Evolutionary conservation across 2,329 filamentous ascomycete species (phyloP), one percentile per base, ranked within the genome.

Genomic region (Endocalyx cinctus): DNA sequence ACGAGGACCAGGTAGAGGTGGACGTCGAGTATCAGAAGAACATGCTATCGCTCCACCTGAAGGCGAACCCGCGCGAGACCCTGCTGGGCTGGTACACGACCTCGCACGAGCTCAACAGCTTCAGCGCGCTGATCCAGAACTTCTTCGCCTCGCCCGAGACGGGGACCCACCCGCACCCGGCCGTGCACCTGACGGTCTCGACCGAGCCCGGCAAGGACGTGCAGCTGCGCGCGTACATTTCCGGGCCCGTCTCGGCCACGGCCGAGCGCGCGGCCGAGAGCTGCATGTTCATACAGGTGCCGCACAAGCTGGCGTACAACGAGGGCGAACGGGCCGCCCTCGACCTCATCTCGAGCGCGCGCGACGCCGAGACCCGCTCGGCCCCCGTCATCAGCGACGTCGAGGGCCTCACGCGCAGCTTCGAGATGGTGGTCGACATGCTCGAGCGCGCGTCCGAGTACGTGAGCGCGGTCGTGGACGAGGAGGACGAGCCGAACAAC

Each of bases 1-100:
- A 90, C 51, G 85, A 89, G 61, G 92, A 98, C 66, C 92, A 98
- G 67, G 92, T 98, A 55, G 92, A 98, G 67, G 92, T 98, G 46
- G 92, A 98, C 62, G 94, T 98, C 76, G 92, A 98, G 67, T 98
- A 97, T 68, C 92, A 98, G 70, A 97, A 97, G 78, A 89, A 90
- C 65, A 98, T 98, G 92, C 82, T 97, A 38, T 84, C 86, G 39
- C 73, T 98, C 52, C 90, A 95, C 62, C 80, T 97, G 50, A 90
- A 90, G 68, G 90, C 89, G 37, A 85, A 88, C 63, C 92, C 92
- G 31, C 87, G 88, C 65, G 92, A 98, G 67, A 80, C 88, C 34
- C 78, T 98, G 38, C 84, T 98, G 42, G 92, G 92, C 57, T 98
- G 92, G 92, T 98, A 98, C 70, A 94, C 92, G 45, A 98, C 92